A percentile compares a stretch with the other conserved stretches of the same genome.
Conservation (phyloP, 2,329 filamentous ascomycete species). For the Stromatinia cepivora region DNA sequence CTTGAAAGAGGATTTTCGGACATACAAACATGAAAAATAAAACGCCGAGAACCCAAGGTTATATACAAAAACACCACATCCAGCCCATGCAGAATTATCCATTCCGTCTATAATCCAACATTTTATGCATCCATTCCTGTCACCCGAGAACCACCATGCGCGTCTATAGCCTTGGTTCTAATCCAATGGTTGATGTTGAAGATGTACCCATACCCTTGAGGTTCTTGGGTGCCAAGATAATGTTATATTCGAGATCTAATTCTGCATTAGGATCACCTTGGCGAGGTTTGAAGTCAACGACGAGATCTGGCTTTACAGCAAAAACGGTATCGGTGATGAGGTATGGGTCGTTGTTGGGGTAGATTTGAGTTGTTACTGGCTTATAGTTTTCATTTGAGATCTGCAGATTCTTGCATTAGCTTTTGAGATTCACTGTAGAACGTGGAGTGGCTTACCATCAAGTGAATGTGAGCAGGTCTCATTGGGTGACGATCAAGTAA, state of each 20-base stretch:
- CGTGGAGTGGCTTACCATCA: constrained; percentile 45
- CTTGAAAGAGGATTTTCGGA: constrained; percentile 20
- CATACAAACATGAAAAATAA: background rate
- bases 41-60: constrained; percentile 8
- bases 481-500: constrained; percentile 57
- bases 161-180: constrained; percentile 5
- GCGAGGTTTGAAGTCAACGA: constrained; percentile 46
- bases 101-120: background rate
- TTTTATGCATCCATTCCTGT: background rate
- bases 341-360: constrained; percentile 65
- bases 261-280: constrained; percentile 40
- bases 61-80: constrained; percentile 10
- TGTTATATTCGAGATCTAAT: constrained; percentile 42
- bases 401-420: constrained; percentile 38
- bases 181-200: constrained; percentile 9
- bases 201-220: background rate
- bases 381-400: constrained; percentile 60
- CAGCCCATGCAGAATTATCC: background rate
- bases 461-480: constrained; percentile 60
- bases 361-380: constrained; percentile 74
- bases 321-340: constrained; percentile 55
- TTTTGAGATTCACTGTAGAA: background rate
- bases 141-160: background rate
- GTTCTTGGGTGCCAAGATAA: constrained; percentile 32
- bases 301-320: constrained; percentile 54